Evolutionary conservation across 2,329 filamentous ascomycete genomes (phyloP).

Genomic region (Phoma herbarum): DNA sequence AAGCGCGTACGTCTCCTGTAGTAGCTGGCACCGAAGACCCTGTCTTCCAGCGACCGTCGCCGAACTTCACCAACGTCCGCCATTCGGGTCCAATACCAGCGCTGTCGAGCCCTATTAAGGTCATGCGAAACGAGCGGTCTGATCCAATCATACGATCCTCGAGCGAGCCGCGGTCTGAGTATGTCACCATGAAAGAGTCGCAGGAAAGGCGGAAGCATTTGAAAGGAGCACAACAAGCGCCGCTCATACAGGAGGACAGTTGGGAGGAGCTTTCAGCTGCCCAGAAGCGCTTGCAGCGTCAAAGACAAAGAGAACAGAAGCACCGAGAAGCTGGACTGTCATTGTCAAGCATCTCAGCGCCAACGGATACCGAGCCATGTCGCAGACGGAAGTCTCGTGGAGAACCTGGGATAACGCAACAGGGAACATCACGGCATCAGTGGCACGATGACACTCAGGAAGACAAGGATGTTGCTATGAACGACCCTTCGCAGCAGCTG

Average conservation of each 20-base stretch:
- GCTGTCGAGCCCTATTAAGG: constrained; percentile 53
- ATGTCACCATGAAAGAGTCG: constrained; percentile 56
- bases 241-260: constrained; percentile 37
- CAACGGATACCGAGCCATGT: constrained; percentile 7
- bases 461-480: constrained; percentile 36
- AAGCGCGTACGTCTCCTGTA: constrained; percentile 56
- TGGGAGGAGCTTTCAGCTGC: constrained; percentile 39
- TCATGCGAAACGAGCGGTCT: constrained; percentile 27
- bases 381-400: not conserved
- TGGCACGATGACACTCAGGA: constrained; percentile 27
- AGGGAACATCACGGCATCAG: constrained; percentile 18
- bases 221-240: constrained; percentile 22
- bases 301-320: constrained; percentile 32
- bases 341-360: constrained; percentile 42
- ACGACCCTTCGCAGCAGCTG: constrained; percentile 29
- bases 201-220: constrained; percentile 51
- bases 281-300: constrained; percentile 31
- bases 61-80: constrained; percentile 49
- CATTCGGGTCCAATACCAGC: constrained; percentile 50
- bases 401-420: not conserved
- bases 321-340: constrained; percentile 36
- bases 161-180: constrained; percentile 55
- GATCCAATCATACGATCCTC: constrained; percentile 42
- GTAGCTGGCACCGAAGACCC: constrained; percentile 54
- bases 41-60: constrained; percentile 56